Base-by-base conservation (phyloP, 345 rosid genomes). In the Clarkia xantiana region DNA sequence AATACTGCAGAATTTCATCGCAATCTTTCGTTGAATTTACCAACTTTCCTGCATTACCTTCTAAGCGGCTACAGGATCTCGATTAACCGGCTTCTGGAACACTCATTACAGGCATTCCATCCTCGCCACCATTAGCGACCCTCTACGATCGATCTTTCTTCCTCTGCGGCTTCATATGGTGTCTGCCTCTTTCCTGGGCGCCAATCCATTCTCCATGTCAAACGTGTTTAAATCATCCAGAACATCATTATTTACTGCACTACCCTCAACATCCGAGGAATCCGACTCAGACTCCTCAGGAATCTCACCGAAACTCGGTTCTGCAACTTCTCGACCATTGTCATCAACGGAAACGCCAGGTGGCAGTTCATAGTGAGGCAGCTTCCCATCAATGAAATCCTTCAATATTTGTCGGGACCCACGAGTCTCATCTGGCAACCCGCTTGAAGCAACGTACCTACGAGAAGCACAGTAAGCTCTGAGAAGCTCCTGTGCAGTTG, bases 361-460 rank as follows among this genome's bases (percentile, higher is more conserved):
- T 11, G 96, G 96, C 70, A 83, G 61, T 68, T 71, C 73, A 42
- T 64, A 77, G 69, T 86, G 96, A 15, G 75, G 81, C 49, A 90
- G 70, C 71, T 82, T 90, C 46, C 97, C 88, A 34, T 82, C 82
- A 58, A 82, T 70, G 55, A 70, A 86, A 48, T 90, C 91, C 68
- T 90, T 90, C 66, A 90, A 63, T 15, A 90, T 83, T 58, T 67
- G 82, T 14, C 94, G 89, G 41, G 94, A 86, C 45, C 89, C 98
- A 59, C 70, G 76, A 20, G 94, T 83, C 62, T 90, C 94, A 58
- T 86, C 94, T 6, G 98, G 98, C 63, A 86, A 62, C 53, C 96
- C 98, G 76, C 95, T 83, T n/a, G 97, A 64, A 17, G 84, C 94
- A 45, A 90, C 84, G 14, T 77, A 73, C 0, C 94, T 86, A 60